A percentile compares a stretch with the other conserved stretches of the same genome.
Evolutionary conservation across 306 rosid species (phyloP).

Genomic region (Astragalus glycyphyllos): DNA sequence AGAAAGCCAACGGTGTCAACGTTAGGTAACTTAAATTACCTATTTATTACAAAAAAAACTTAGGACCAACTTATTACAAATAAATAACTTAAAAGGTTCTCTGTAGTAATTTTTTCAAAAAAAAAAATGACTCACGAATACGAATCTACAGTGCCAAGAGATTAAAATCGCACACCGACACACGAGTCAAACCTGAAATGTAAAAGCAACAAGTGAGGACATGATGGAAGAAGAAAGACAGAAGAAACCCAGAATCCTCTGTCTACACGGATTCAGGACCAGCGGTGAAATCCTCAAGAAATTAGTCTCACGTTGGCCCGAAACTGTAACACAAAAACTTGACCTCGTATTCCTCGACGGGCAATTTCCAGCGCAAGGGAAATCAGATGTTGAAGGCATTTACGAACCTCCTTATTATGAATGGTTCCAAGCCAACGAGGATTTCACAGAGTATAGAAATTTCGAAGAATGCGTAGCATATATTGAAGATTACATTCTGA

Average conservation of each 20-base stretch:
- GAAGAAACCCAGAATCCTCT: conserved; percentile 52
- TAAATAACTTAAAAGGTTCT: too few species aligned
- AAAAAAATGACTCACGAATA: too few species aligned
- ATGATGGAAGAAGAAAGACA: conserved; percentile 45
- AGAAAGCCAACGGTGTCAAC: too few species aligned
- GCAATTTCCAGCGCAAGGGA: conserved; percentile 52
- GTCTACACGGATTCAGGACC: conserved; percentile 65
- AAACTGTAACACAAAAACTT: conserved; percentile 43
- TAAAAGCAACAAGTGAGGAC: background rate
- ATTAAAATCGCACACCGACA: too few species aligned
- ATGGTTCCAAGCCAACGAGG: conserved; percentile 63
- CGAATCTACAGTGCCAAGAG: too few species aligned
- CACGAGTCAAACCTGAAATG: background rate
- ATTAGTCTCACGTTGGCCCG: conserved; percentile 46
- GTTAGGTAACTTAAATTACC: too few species aligned
- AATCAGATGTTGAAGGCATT: conserved; percentile 49
- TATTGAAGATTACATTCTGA: conserved; percentile 58
- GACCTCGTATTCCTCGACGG: conserved; percentile 58
- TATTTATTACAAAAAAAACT: too few species aligned
- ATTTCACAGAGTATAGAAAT: conserved; percentile 41
- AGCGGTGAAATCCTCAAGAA: conserved; percentile 55
- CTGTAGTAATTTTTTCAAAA: too few species aligned
- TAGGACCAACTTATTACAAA: too few species aligned
- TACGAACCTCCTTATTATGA: conserved; percentile 62
- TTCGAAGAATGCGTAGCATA: conserved; percentile 54